phyloP scores from a whole-genome alignment of 2,329 filamentous ascomycete species.

The Corynespora cassiicola region DNA sequence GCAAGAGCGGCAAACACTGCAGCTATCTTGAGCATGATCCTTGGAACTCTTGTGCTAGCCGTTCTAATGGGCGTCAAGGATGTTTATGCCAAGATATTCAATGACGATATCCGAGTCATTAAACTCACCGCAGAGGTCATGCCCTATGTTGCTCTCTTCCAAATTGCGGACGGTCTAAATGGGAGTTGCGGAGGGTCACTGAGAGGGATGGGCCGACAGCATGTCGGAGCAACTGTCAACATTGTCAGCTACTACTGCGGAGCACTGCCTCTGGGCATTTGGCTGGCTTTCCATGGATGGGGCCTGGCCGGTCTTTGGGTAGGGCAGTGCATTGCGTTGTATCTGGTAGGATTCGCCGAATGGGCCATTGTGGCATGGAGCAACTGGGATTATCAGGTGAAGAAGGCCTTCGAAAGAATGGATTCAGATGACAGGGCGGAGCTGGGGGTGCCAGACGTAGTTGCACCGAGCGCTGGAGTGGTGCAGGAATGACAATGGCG shows the following conservation, averaged over 20 bases:
- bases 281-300: slow-evolving; percentile 86
- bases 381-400: slow-evolving; percentile 77
- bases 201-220: slow-evolving; percentile 84
- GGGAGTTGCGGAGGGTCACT: slow-evolving; percentile 83
- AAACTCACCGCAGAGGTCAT: slow-evolving; percentile 77
- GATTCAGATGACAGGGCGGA: slow-evolving; percentile 59
- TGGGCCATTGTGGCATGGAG: slow-evolving; percentile 81
- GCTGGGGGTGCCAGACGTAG: slow-evolving; percentile 34
- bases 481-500: slow-evolving; percentile 5
- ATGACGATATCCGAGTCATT: slow-evolving; percentile 76
- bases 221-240: slow-evolving; percentile 83
- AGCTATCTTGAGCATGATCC: slow-evolving; percentile 73
- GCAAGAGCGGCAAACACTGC: slow-evolving; percentile 76
- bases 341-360: slow-evolving; percentile 77
- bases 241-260: slow-evolving; percentile 83
- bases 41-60: slow-evolving; percentile 71
- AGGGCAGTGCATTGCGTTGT: slow-evolving; percentile 75
- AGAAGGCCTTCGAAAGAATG: slow-evolving; percentile 74
- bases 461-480: slow-evolving; percentile 18
- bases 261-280: slow-evolving; percentile 81
- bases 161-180: slow-evolving; percentile 88
- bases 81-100: slow-evolving; percentile 80
- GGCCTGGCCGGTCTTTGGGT: slow-evolving; percentile 82
- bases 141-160: slow-evolving; percentile 87
- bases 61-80: slow-evolving; percentile 74